phyloP scores from a whole-genome alignment of 139 green algal genomes.

The Astrephomene gubernaculifera region DNA sequence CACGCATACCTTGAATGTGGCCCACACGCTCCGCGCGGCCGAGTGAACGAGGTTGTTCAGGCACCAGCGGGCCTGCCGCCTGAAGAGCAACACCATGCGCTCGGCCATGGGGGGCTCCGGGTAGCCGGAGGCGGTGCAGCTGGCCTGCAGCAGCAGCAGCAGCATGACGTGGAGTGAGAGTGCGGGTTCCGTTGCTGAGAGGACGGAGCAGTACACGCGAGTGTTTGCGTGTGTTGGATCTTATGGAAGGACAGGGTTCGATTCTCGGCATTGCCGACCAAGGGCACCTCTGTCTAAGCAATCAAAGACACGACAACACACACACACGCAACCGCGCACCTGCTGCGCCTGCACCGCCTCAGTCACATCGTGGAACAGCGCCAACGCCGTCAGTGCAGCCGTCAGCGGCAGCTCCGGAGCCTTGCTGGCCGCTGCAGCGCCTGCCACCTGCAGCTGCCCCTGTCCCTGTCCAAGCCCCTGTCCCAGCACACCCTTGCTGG shows the following conservation, averaged over 20 bases:
- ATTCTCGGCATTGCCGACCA: no score
- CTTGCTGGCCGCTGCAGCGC: not conserved
- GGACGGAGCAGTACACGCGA: no score
- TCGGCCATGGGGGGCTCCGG: not conserved
- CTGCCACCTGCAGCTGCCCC: not conserved
- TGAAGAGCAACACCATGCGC: not conserved
- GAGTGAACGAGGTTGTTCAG: not conserved
- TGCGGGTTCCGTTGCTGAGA: no score
- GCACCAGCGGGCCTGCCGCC: constrained; percentile 25
- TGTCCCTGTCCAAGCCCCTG: no score
- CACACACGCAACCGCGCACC: no score
- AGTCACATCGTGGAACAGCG: constrained; percentile 1
- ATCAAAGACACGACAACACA: no score
- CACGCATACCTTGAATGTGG: constrained; percentile 22
- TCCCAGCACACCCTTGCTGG: not conserved
- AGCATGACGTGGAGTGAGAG: no score
- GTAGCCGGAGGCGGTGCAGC: not conserved
- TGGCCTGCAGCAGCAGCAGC: no score
- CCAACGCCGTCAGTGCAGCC: not conserved
- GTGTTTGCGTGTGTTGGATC: no score
- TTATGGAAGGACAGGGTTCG: no score
- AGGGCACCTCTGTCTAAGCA: no score
- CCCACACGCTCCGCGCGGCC: not conserved
- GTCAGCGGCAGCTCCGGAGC: not conserved
- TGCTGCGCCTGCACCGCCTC: not conserved